These are phyloP conservation scores for Fraxinus dipetala DNA, from an alignment of 305 asterid species.

Conservation along the genomic window DNA sequence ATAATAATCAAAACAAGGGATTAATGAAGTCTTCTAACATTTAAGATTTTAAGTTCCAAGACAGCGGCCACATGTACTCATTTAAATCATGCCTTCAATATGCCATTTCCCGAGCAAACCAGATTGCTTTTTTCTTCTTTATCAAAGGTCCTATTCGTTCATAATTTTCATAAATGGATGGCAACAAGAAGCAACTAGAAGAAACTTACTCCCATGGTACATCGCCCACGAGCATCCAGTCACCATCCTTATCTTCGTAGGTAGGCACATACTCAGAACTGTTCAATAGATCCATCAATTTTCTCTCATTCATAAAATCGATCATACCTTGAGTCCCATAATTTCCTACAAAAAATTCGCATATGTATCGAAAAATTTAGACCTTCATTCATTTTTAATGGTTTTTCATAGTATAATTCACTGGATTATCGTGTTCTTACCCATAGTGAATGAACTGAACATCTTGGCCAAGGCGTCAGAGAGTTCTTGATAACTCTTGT, in stretches of 20 bases:
- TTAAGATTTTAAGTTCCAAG: no score
- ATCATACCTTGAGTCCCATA: conserved; percentile 93
- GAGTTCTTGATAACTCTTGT: conserved; percentile 66
- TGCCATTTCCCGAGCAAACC: neutral
- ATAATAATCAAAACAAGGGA: neutral
- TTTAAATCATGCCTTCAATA: neutral
- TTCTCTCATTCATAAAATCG: conserved; percentile 88
- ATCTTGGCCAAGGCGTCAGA: conserved; percentile 88
- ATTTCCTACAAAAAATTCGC: conserved; percentile 38
- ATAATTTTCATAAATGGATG: neutral
- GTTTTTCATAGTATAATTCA: no score
- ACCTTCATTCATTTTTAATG: no score
- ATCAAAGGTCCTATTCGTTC: neutral
- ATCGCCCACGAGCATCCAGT: conserved; percentile 98
- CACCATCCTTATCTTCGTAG: conserved; percentile 98
- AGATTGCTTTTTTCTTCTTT: neutral
- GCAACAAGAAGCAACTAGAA: neutral
- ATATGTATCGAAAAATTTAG: no score
- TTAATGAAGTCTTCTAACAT: neutral
- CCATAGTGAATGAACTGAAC: conserved; percentile 89
- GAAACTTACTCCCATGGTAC: conserved; percentile 83
- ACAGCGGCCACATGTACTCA: neutral
- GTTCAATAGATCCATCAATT: conserved; percentile 85
- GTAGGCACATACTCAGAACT: conserved; percentile 89
- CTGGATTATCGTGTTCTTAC: conserved; percentile 19